A percentile compares a stretch with the other conserved stretches of the same genome.
phyloP scores from a whole-genome alignment of 2,329 filamentous ascomycete genomes.

The Pyrenophora seminiperda region DNA sequence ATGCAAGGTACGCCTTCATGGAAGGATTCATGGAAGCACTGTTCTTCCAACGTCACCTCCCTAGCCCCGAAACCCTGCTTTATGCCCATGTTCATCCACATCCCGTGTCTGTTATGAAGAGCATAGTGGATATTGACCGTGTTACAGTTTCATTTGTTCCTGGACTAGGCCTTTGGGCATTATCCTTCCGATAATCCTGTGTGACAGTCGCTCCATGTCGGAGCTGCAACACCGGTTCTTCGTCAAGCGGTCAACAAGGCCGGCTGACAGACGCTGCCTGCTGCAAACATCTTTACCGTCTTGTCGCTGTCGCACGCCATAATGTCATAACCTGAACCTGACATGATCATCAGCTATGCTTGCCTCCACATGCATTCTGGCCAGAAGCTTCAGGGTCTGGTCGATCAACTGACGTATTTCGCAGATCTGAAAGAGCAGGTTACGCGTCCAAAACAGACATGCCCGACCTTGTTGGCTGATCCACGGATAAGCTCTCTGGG shows the following conservation, averaged over 20 bases:
- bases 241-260: no score
- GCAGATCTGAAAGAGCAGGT: constrained; percentile 12
- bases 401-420: constrained; percentile 18
- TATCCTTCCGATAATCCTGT: background rate
- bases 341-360: constrained; percentile 1
- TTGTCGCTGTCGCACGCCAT: background rate
- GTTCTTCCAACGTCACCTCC: constrained; percentile 12
- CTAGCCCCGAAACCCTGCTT: constrained; percentile 7
- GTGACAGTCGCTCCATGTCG: constrained; percentile 16
- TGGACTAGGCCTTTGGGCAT: background rate
- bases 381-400: constrained; percentile 7
- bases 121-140: constrained; percentile 4
- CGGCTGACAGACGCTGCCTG: no score
- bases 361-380: background rate
- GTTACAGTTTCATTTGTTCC: constrained; percentile 13
- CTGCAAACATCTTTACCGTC: background rate
- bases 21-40: constrained; percentile 17
- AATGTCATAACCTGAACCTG: background rate
- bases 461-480: constrained; percentile 17
- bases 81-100: constrained; percentile 15
- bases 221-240: no score
- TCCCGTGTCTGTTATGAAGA: constrained; percentile 3
- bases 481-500: constrained; percentile 30
- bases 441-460: constrained; percentile 19
- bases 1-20: constrained; percentile 29